Evolutionary conservation across 1,284 basidiomycete species (phyloP), one percentile per base, ranked within the genome.

Genomic region (Puccinia horiana): DNA sequence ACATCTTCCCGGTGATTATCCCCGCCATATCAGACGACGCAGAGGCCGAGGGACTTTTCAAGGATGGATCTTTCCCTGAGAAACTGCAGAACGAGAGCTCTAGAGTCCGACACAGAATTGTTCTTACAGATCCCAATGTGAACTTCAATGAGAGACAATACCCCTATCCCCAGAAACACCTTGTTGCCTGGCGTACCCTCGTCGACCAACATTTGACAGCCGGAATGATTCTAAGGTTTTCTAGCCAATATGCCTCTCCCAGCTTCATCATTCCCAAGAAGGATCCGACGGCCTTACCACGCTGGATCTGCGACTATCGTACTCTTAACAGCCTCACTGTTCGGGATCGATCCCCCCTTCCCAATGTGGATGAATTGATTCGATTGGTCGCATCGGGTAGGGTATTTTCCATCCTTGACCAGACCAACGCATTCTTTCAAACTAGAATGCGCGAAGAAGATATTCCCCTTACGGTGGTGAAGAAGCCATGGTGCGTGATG

Each of bases 391-490:
- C 74, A 9, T 40, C 52, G 3, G 74, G 74, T 1, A 86, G 85
- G 69, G 85, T 88, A 12, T 88, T 85, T 84, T 86, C 79, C 0
- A 88, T 86, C 44, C 83, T 89, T 0, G 88, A 89, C 79, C 88
- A 89, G 87, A 89, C 88, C 0, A 88, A 89, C 79, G 85, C 86
- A 0, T 89, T 89, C 82, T 89, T 88, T 82, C 88, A 88, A 76
- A 89, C 87, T 0, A 78, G 84, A 0, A 84, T 89, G 9, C 86
- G 88, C 73, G 86, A 87, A 0, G 87, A 88, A 40, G 84, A 88
- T 67, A 85, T 88, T 1, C 82, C 85, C 8, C 85, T 86, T n/a
- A 89, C 88, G 0, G 89, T 88, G 0, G 86, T 89, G 0, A 83
- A 77, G 4, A 89, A 88, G 0, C 88, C 88, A 0, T 86, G 87